Base-by-base conservation (phyloP, 2,329 filamentous ascomycete genomes). In the Calonectria hawksworthii region DNA sequence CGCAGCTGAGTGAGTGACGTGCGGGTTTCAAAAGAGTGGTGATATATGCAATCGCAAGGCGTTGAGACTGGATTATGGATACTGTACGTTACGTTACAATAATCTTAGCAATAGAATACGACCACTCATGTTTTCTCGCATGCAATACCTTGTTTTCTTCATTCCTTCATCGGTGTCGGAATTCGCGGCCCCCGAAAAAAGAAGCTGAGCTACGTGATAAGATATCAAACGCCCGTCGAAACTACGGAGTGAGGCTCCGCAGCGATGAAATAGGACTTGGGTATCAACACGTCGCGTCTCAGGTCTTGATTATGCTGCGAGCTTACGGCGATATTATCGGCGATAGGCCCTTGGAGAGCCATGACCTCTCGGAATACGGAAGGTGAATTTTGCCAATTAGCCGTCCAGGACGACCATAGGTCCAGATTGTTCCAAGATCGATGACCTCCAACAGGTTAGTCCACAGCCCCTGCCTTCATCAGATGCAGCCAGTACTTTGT, bases 1-100 rank as follows among this genome's bases (percentile, higher is more conserved):
- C 5, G 87, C 84, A 0, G 88, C 90, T 73, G 79, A 82, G 28
- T 73, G 79, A 82, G 28, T 63, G 32, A 41, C 47, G 44, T 34
- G 13, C 16, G 30, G 64, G 26, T 13, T 38, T 38, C 30, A 50
- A 51, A 10, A 28, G n/a, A 10, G 56, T 9, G 36, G 8, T 41
- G 34, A 63, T 38, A 63, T 63, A 63, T 63, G 56, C 56, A 44
- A 63, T 30, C 23, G 56, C 36, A 63, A 41, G 56, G 56, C 23
- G n/a, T 21, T 28, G 5, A 63, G 16, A 36, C n/a, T 26, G 26
- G n/a, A 63, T 41, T 63, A 63, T 41, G 56, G 56, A 38, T 41
- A 63, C 56, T 44, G 23, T 21, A 23, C 6, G 44, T n/a, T 41
- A 28, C 32, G 32, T 38, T 26, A 44, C 38, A 63, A 26, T 36